Percentiles rank a stretch among this genome's conserved stretches.
These are phyloP conservation scores for Phaeosphaeria sp. DNA, from an alignment of 2,329 filamentous ascomycete genomes.

Conservation along the genomic window DNA sequence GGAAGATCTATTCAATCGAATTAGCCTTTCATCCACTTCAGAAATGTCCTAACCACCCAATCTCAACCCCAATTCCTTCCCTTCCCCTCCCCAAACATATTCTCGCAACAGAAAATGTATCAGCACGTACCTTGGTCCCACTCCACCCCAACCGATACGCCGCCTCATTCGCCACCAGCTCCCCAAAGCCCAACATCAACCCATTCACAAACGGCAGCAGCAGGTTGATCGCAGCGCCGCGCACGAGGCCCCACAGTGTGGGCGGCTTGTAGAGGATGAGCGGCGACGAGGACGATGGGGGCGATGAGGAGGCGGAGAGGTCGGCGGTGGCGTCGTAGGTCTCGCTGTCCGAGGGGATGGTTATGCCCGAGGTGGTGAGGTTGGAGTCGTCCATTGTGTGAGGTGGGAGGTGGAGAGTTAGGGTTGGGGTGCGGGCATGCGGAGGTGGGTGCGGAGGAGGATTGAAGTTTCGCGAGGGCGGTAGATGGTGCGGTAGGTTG, in stretches of 20 bases:
- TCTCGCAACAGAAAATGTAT: too few relatives aligned
- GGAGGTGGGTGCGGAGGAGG: slow-evolving; percentile 10
- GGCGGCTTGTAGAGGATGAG: slow-evolving; percentile 89
- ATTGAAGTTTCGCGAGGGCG: background rate
- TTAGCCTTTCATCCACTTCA: background rate
- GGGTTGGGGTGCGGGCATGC: slow-evolving; percentile 6
- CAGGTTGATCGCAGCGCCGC: slow-evolving; percentile 95
- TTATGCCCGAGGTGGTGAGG: slow-evolving; percentile 76
- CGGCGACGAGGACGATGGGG: slow-evolving; percentile 68
- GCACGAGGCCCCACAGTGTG: slow-evolving; percentile 82
- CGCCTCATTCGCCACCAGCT: slow-evolving; percentile 94
- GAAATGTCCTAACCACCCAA: too few relatives aligned
- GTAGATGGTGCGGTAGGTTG: background rate
- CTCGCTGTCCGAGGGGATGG: slow-evolving; percentile 83
- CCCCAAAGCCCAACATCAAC: slow-evolving; percentile 96
- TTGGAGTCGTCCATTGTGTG: slow-evolving; percentile 50
- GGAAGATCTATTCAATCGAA: slow-evolving; percentile 59
- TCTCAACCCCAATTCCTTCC: too few relatives aligned
- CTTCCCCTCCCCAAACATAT: too few relatives aligned
- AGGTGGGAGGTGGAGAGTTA: background rate
- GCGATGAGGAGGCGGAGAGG: slow-evolving; percentile 63
- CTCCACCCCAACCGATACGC: slow-evolving; percentile 94
- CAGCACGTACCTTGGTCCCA: slow-evolving; percentile 86
- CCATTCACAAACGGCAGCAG: slow-evolving; percentile 95
- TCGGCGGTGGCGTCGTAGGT: slow-evolving; percentile 74